Conservation (phyloP, 2,329 filamentous ascomycete species). For the Septoria petroselini region DNA sequence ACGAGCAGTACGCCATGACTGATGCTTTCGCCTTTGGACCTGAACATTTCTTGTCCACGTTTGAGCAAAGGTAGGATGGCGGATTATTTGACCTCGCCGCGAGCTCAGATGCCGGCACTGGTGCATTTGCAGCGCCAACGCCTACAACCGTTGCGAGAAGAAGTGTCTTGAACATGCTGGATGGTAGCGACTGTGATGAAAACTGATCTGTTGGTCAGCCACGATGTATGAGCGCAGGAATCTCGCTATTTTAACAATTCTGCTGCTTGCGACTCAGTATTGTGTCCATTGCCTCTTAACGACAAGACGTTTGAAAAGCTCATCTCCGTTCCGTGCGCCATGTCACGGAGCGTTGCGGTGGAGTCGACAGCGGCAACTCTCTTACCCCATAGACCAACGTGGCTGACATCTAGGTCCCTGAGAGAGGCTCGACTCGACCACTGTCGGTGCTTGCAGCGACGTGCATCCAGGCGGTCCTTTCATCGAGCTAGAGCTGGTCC, state of each 20-base stretch:
- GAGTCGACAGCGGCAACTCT: too few relatives aligned
- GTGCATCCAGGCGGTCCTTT: too few relatives aligned
- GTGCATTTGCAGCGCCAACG: conserved; percentile 5
- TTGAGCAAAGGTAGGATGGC: conserved; percentile 9
- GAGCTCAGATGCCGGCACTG: conserved; percentile 2
- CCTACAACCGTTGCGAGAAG: conserved; percentile 12
- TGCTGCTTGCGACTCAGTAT: background rate
- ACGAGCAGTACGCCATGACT: conserved; percentile 13
- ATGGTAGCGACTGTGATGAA: background rate
- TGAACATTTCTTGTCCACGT: conserved; percentile 1
- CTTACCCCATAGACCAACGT: too few relatives aligned
- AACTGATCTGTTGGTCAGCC: background rate
- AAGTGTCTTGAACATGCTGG: conserved; percentile 11
- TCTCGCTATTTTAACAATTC: background rate
- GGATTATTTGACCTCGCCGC: background rate
- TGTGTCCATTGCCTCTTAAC: background rate
- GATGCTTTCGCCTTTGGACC: conserved; percentile 4
- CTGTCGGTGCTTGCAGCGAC: too few relatives aligned
- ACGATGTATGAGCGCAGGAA: background rate
- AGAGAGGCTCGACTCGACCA: too few relatives aligned
- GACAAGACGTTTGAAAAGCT: background rate
- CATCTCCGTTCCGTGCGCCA: background rate
- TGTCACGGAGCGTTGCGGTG: background rate
- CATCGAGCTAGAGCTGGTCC: too few relatives aligned
- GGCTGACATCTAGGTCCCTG: too few relatives aligned